Evolutionary conservation across 495 filamentous ascomycete genomes (phyloP).

Genomic region (Neurospora sp.): DNA sequence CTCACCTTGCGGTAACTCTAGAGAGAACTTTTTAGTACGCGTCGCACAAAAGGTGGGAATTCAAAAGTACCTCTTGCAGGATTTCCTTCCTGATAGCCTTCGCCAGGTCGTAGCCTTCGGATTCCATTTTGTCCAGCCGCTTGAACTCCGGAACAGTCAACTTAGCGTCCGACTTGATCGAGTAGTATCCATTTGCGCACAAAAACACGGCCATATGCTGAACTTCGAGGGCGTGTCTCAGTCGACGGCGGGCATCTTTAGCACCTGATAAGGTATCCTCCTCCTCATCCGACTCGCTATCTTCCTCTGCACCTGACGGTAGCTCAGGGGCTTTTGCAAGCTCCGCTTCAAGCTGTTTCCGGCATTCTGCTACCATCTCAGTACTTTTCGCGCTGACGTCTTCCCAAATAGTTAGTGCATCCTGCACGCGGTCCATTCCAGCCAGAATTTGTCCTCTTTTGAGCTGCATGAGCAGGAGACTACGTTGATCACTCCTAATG

Average conservation of each 20-base stretch:
- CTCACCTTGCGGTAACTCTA: slow-evolving; percentile 24
- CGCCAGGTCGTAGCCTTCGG: slow-evolving; percentile 61
- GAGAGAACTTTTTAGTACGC: slow-evolving; percentile 2
- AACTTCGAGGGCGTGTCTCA: slow-evolving; percentile 65
- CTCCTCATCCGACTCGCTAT: slow-evolving; percentile 28
- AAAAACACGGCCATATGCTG: slow-evolving; percentile 80
- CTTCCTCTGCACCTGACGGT: slow-evolving; percentile 23
- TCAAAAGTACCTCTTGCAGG: slow-evolving; percentile 35
- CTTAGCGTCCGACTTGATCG: slow-evolving; percentile 63
- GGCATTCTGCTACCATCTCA: slow-evolving; percentile 51
- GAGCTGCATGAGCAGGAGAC: slow-evolving; percentile 49
- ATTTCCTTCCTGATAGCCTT: slow-evolving; percentile 71
- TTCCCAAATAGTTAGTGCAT: slow-evolving; percentile 60
- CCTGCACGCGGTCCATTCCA: slow-evolving; percentile 38
- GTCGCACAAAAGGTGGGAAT: neutral
- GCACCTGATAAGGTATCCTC: slow-evolving; percentile 23
- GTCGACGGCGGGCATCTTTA: slow-evolving; percentile 47
- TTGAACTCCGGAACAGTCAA: slow-evolving; percentile 52
- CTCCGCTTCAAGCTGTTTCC: slow-evolving; percentile 48
- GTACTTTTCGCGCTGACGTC: slow-evolving; percentile 44
- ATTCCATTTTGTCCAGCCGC: slow-evolving; percentile 57
- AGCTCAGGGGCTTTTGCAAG: slow-evolving; percentile 31
- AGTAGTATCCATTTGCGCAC: slow-evolving; percentile 69
- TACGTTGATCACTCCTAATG: slow-evolving; percentile 57
- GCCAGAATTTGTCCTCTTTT: slow-evolving; percentile 66